phyloP scores from a whole-genome alignment of 2,329 filamentous ascomycete genomes.

The Aspergillus sclerotialis region DNA sequence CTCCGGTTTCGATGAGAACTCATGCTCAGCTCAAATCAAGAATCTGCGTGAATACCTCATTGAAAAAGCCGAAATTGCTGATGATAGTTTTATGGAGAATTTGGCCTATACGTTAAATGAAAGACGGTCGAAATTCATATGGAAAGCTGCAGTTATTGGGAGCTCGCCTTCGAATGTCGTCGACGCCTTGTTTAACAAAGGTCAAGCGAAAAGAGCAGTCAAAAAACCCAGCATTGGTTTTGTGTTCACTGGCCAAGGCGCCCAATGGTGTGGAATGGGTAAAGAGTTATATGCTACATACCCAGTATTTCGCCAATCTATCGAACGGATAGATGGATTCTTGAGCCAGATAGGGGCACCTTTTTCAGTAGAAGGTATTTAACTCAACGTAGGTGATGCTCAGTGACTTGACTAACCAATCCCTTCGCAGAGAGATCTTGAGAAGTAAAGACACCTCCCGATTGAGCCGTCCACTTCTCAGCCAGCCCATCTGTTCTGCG shows the following conservation, averaged over 20 bases:
- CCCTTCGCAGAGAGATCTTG: slow-evolving; percentile 10
- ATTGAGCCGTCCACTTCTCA: slow-evolving; percentile 7
- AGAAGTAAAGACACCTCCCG: slow-evolving; percentile 1
- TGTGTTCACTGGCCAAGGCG: slow-evolving; percentile 15
- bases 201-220: slow-evolving; percentile 4
- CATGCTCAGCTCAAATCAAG: slow-evolving; percentile 8
- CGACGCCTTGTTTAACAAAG: background rate
- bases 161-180: slow-evolving; percentile 3
- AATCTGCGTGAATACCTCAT: slow-evolving; percentile 8
- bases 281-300: slow-evolving; percentile 16
- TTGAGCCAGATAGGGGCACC: slow-evolving; percentile 9
- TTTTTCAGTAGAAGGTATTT: slow-evolving; percentile 14
- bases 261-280: slow-evolving; percentile 13
- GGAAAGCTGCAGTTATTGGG: slow-evolving; percentile 9
- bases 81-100: slow-evolving; percentile 9
- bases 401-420: too few relatives aligned
- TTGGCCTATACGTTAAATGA: slow-evolving; percentile 19
- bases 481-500: slow-evolving; percentile 23
- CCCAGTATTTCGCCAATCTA: slow-evolving; percentile 11
- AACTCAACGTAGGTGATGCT: slow-evolving; percentile 13
- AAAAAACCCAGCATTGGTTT: slow-evolving; percentile 9
- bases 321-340: slow-evolving; percentile 6
- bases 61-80: background rate
- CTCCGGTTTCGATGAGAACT: slow-evolving; percentile 16
- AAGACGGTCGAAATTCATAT: slow-evolving; percentile 11